These are phyloP conservation scores for Quillaja saponaria DNA, from an alignment of 306 rosid species.

Conservation along the genomic window DNA sequence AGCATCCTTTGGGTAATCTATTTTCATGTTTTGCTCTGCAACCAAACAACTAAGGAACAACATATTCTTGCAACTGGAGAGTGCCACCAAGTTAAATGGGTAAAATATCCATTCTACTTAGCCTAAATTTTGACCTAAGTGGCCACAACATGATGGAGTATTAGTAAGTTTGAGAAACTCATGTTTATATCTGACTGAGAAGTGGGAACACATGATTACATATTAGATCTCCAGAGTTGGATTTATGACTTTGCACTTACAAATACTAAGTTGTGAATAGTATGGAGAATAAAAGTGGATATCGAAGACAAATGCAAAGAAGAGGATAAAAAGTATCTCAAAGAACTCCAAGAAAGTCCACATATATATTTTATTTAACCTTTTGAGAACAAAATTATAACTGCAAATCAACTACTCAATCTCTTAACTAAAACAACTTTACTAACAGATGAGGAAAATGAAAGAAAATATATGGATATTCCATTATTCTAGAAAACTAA, in stretches of 20 bases:
- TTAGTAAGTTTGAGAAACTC: constrained; percentile 14
- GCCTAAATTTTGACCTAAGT: constrained; percentile 14
- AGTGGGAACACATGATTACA: not conserved
- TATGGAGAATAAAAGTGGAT: no score
- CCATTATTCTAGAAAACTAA: no score
- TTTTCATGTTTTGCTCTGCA: not conserved
- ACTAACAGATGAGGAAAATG: not conserved
- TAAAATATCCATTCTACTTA: constrained; percentile 4
- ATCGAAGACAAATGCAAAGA: no score
- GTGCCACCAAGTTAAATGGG: not conserved
- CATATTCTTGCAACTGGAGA: constrained; percentile 4
- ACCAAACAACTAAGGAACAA: not conserved
- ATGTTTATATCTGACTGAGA: not conserved
- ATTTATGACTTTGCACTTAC: not conserved
- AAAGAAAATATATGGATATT: no score
- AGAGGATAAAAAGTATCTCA: not conserved
- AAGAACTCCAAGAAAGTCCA: not conserved
- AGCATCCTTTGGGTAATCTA: constrained; percentile 10
- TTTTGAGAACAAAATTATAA: no score
- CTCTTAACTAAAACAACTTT: not conserved
- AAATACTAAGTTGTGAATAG: no score
- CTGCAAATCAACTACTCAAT: not conserved
- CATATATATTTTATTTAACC: not conserved
- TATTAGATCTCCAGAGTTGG: not conserved
- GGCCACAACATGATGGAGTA: constrained; percentile 8